A percentile compares a stretch with the other conserved stretches of the same genome.
These are phyloP conservation scores for Syzygium aqueum DNA, from an alignment of 345 rosid species.

Conservation along the genomic window DNA sequence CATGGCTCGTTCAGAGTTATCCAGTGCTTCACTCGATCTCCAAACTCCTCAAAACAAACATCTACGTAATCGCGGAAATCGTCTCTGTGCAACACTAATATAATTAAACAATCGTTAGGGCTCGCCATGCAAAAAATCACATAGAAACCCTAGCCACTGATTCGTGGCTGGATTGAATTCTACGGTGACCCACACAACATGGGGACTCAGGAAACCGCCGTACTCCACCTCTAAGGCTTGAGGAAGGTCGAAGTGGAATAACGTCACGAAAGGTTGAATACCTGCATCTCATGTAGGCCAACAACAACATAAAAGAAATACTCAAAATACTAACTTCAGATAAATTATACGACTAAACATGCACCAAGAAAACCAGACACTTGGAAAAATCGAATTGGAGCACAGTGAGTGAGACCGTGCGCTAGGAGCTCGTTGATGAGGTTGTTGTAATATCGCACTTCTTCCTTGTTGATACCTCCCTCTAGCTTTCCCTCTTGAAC, in stretches of 20 bases:
- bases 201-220: slow-evolving; percentile 18
- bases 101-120: too few species aligned
- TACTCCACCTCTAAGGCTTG: slow-evolving; percentile 26
- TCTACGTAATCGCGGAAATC: slow-evolving; percentile 31
- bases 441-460: slow-evolving; percentile 32
- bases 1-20: slow-evolving; percentile 46
- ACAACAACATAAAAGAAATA: not conserved
- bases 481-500: slow-evolving; percentile 13
- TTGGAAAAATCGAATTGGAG: not conserved
- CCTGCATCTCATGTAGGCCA: not conserved
- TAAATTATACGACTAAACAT: not conserved
- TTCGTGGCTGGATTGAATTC: not conserved
- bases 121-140: not conserved
- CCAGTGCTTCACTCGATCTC: slow-evolving; percentile 57
- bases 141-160: not conserved
- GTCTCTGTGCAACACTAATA: slow-evolving; percentile 1
- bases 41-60: slow-evolving; percentile 32
- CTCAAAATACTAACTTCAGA: not conserved
- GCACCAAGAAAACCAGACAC: not conserved
- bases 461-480: slow-evolving; percentile 34
- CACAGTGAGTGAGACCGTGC: slow-evolving; percentile 4
- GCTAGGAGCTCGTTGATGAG: slow-evolving; percentile 42
- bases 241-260: slow-evolving; percentile 27
- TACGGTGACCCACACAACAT: slow-evolving; percentile 14
- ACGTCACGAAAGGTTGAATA: slow-evolving; percentile 22